Evolutionary conservation across 139 green algal species (phyloP).

Genomic region (Asterochloris sp.): DNA sequence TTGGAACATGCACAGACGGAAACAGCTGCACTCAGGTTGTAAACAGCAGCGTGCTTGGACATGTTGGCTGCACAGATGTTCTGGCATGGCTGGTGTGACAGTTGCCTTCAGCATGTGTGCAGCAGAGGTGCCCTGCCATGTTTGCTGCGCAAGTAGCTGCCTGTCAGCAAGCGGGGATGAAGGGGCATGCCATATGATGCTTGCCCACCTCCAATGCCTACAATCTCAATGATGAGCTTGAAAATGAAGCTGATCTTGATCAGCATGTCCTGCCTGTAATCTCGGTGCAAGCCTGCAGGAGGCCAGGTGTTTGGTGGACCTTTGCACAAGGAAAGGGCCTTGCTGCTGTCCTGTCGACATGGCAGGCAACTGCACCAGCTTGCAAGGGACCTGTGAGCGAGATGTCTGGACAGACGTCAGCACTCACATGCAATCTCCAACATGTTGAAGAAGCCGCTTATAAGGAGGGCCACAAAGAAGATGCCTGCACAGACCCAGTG

Average conservation of each 20-base stretch:
- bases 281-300: conserved; percentile 8
- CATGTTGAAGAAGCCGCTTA: conserved; percentile 23
- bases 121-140: no score
- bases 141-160: no score
- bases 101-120: no score
- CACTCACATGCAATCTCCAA: conserved; percentile 9
- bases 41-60: no score
- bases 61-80: no score
- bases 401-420: not conserved
- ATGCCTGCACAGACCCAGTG: conserved; percentile 18
- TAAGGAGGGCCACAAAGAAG: conserved; percentile 16
- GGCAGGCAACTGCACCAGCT: not conserved
- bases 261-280: conserved; percentile 5
- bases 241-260: conserved; percentile 2
- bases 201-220: not conserved
- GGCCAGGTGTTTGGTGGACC: not conserved
- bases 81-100: no score
- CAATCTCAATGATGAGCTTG: conserved; percentile 7
- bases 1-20: no score
- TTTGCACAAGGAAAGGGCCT: not conserved
- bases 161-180: no score
- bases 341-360: not conserved
- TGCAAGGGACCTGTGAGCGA: not conserved
- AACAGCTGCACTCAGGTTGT: no score
- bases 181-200: no score